These are phyloP conservation scores for Phytophthora pseudosyringae DNA, from an alignment of 352 stramenopile genomes.

Conservation along the genomic window DNA sequence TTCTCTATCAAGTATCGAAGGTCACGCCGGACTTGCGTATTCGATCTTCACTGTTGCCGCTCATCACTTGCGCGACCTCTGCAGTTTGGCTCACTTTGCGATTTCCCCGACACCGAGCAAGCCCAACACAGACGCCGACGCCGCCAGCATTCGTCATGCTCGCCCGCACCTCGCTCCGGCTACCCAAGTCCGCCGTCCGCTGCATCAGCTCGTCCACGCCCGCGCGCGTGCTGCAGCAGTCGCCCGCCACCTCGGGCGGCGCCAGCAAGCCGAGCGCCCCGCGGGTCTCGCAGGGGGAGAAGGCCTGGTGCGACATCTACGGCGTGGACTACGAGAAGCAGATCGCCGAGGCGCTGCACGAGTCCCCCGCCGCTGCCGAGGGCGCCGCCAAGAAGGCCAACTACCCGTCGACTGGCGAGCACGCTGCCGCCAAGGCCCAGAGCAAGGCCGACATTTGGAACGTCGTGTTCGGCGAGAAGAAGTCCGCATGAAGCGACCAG, in stretches of 20 bases:
- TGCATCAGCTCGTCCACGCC: conserved; percentile 41
- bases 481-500: conserved; percentile 7
- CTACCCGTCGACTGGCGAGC: conserved; percentile 22
- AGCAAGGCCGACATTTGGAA: conserved; percentile 59
- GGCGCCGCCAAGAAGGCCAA: conserved; percentile 34
- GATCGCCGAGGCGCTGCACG: conserved; percentile 63
- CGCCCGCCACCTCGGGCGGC: conserved; percentile 19
- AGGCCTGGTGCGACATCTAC: conserved; percentile 81
- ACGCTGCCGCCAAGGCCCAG: conserved; percentile 22
- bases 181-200: conserved; percentile 35
- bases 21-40: conserved; percentile 16
- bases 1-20: not conserved
- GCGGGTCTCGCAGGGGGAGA: conserved; percentile 54
- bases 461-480: conserved; percentile 51
- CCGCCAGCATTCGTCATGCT: conserved; percentile 33
- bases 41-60: conserved; percentile 8
- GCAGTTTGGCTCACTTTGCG: conserved; percentile 32
- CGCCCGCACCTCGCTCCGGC: conserved; percentile 31
- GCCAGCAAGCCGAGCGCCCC: conserved; percentile 24
- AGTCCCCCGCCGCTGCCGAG: conserved; percentile 39
- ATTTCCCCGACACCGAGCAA: conserved; percentile 20
- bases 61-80: conserved; percentile 22
- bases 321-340: conserved; percentile 78
- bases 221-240: conserved; percentile 47
- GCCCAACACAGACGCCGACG: not conserved